Percentiles rank a stretch among this genome's conserved stretches.
Conservation (phyloP, 2,329 filamentous ascomycete species). For the Trichoderma brevicompactum region DNA sequence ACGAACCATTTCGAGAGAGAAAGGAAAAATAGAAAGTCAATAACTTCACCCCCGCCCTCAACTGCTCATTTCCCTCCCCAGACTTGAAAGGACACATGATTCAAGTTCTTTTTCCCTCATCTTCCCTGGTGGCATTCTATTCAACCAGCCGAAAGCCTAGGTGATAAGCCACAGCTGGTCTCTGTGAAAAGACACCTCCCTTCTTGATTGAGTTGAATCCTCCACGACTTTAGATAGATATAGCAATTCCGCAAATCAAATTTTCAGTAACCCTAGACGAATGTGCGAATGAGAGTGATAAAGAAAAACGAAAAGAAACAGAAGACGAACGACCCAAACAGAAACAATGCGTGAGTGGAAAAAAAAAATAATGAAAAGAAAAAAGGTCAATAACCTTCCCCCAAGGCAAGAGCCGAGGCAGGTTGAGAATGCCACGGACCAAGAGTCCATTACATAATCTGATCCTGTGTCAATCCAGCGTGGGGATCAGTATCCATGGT, state of each 20-base stretch:
- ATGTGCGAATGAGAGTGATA: slow-evolving; percentile 21
- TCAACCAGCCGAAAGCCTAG: background rate
- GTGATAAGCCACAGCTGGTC: background rate
- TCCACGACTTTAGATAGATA: background rate
- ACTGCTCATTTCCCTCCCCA: slow-evolving; percentile 16
- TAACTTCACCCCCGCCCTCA: slow-evolving; percentile 24
- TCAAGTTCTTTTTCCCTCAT: slow-evolving; percentile 6
- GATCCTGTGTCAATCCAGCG: slow-evolving; percentile 86
- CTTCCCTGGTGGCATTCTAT: slow-evolving; percentile 12
- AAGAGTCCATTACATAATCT: slow-evolving; percentile 77
- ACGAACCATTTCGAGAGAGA: slow-evolving; percentile 18
- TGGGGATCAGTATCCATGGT: slow-evolving; percentile 83
- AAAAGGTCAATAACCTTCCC: background rate
- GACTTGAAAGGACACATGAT: background rate
- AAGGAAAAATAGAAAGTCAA: slow-evolving; percentile 5
- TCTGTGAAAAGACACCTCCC: background rate
- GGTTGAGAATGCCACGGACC: background rate
- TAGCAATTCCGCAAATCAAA: slow-evolving; percentile 19
- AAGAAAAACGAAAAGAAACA: background rate
- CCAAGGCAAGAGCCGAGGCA: background rate
- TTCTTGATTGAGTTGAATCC: background rate
- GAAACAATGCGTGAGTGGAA: background rate
- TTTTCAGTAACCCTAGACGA: slow-evolving; percentile 27
- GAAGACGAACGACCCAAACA: background rate
- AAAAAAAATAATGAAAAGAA: background rate